Evolutionary conservation across 257 asterid species (phyloP), one percentile per base, ranked within the genome.

Genomic region (Ophiorrhiza pumila): DNA sequence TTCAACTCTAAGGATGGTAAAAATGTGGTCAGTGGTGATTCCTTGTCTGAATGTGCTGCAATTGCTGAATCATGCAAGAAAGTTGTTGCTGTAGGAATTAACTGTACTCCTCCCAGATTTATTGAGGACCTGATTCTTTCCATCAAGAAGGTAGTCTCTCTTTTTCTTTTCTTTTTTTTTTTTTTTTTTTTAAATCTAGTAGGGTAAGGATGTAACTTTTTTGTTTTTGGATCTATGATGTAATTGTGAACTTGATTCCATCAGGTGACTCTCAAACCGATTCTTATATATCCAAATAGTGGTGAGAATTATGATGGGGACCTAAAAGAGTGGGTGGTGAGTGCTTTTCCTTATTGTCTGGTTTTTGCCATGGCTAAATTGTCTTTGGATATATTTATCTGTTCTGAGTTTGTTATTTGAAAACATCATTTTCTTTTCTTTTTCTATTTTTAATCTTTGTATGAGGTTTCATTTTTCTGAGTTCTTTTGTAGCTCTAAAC

Each of bases 1-100:
- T 92, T 90, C 88, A 92, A 90, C 78, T 92, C 98, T 37, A 92
- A 90, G 80, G 97, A 92, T 78, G 97, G 98, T 56, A 78, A 87
- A 64, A 83, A 88, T 66, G 91, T 89, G 81, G 97, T 90, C 70
- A 87, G 95, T 47, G 97, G 97, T 32, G 96, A 92, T 84, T 85
- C 97, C 71, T 77, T 92, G 74, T 68, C 83, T 31, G 95, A 89
- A 53, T 90, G 96, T 75, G 92, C 78, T 34, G 81, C 88, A 53
- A 55, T 89, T 81, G 96, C 91, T 37, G 97, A 88, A 59, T 86
- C 88, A 17, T 86, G 91, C 74, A 73, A 82, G 66, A 92, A 83
- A 78, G 76, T 92, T 76, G 86, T 90, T 55, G 90, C 96, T 8
- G 91, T 92, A 2, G 98, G 98, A 76, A 85, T 92, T 68, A 92